Conservation (phyloP, 1,139 yeast species). For the Candida sp. region DNA sequence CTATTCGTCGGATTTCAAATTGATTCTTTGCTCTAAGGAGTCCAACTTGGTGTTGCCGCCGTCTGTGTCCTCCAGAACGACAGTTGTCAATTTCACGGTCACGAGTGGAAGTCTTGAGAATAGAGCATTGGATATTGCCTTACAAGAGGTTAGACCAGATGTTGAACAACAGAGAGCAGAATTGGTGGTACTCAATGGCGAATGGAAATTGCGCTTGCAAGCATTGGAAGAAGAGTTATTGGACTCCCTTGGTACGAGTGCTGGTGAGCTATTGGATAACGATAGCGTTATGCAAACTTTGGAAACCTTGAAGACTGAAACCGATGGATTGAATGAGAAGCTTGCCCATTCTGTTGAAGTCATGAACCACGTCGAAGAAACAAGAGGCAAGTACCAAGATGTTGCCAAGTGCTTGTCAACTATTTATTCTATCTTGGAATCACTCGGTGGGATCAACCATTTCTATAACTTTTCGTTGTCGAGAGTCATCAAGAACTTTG, state of each 20-base stretch:
- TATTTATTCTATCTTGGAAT: conserved; percentile 50
- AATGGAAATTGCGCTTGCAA: conserved; percentile 58
- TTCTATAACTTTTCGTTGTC: conserved; percentile 66
- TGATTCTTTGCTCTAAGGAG: conserved; percentile 68
- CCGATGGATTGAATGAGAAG: conserved; percentile 56
- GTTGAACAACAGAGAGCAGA: conserved; percentile 62
- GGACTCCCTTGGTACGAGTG: conserved; percentile 57
- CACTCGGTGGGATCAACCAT: conserved; percentile 43
- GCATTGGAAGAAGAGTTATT: conserved; percentile 66
- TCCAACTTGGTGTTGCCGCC: conserved; percentile 51
- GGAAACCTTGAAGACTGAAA: conserved; percentile 68
- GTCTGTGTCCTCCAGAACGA: conserved; percentile 64
- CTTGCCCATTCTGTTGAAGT: conserved; percentile 58
- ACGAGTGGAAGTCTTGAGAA: conserved; percentile 70
- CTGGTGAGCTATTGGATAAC: conserved; percentile 72
- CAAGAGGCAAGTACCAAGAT: conserved; percentile 50
- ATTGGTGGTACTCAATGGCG: conserved; percentile 58
- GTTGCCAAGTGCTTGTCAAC: conserved; percentile 60
- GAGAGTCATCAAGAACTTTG: conserved; percentile 46
- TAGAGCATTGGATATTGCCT: conserved; percentile 62
- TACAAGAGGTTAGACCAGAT: conserved; percentile 66
- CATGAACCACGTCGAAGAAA: conserved; percentile 54
- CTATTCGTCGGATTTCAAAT: conserved; percentile 62
- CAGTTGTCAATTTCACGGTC: conserved; percentile 71
- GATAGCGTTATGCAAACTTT: conserved; percentile 62